A percentile compares a stretch with the other conserved stretches of the same genome.
Evolutionary conservation across 305 asterid genomes (phyloP).

Genomic region (Fraxinus sp.): DNA sequence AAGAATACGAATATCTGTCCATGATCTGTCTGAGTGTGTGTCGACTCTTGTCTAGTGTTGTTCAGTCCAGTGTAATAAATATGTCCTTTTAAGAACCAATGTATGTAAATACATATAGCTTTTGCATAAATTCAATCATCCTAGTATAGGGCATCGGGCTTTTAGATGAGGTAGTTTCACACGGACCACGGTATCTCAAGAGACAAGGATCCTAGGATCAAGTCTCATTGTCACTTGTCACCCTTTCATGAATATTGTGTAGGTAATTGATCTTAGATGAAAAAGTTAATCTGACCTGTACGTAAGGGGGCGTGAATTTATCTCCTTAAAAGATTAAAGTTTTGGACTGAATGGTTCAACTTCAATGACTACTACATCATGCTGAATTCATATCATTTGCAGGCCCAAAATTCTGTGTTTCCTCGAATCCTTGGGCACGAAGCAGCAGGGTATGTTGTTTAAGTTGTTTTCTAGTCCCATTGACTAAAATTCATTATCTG

Average conservation of each 20-base stretch:
- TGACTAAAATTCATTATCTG: not conserved
- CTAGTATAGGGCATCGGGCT: not conserved
- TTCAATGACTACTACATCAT: not conserved
- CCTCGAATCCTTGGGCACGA: slow-evolving; percentile 70
- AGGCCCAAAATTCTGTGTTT: slow-evolving; percentile 60
- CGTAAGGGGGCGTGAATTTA: not conserved
- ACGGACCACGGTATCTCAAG: not conserved
- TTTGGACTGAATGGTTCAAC: not conserved
- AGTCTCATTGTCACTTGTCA: not conserved
- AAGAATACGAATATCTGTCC: not conserved
- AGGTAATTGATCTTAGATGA: not conserved
- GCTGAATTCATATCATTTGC: slow-evolving; percentile 12
- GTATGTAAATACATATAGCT: not conserved
- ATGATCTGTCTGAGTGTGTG: not conserved
- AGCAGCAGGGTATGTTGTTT: slow-evolving; percentile 53
- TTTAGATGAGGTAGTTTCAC: not conserved
- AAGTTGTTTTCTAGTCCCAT: not conserved
- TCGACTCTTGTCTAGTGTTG: not conserved
- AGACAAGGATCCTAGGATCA: not conserved
- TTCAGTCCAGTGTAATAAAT: not conserved
- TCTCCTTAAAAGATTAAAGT: not conserved
- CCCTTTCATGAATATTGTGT: not conserved
- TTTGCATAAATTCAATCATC: not conserved
- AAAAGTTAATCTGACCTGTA: not conserved
- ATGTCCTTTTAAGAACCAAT: not conserved